phyloP scores from a whole-genome alignment of 352 stramenopile genomes.

The Pythium biforme region DNA sequence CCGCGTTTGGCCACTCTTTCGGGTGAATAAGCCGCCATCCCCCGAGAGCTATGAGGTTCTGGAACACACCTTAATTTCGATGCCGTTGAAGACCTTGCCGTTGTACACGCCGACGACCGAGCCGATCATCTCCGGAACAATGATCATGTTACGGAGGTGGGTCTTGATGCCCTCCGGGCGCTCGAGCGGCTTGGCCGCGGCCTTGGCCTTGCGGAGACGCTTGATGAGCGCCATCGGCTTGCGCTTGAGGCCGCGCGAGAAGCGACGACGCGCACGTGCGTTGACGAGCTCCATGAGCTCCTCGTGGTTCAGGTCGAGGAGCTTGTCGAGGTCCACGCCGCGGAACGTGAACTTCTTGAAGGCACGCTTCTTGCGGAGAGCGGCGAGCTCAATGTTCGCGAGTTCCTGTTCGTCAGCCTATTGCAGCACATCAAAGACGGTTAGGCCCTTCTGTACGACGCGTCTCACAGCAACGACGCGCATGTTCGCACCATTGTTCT shows the following conservation, averaged over 20 bases:
- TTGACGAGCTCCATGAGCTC: slow-evolving; percentile 99
- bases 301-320: slow-evolving; percentile 99
- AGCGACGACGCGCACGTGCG: slow-evolving; percentile 95
- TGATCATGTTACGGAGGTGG: slow-evolving; percentile 99
- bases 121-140: slow-evolving; percentile 99
- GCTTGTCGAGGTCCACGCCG: slow-evolving; percentile 98
- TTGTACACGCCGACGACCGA: slow-evolving; percentile 99
- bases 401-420: slow-evolving; percentile 59
- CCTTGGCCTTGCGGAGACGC: slow-evolving; percentile 98
- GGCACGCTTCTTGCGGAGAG: slow-evolving; percentile 98
- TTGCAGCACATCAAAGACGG: neutral
- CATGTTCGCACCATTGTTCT: slow-evolving; percentile 30
- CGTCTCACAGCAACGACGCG: neutral
- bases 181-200: slow-evolving; percentile 95
- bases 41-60: slow-evolving; percentile 82
- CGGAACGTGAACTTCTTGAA: slow-evolving; percentile 99
- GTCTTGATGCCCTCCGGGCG: slow-evolving; percentile 99
- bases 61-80: slow-evolving; percentile 99
- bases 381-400: slow-evolving; percentile 88
- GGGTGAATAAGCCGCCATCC: slow-evolving; percentile 70
- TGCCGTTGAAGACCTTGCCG: slow-evolving; percentile 99
- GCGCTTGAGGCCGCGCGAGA: slow-evolving; percentile 98
- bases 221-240: slow-evolving; percentile 99
- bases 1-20: slow-evolving; percentile 50
- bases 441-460: neutral